A percentile compares a stretch with the other conserved stretches of the same genome.
These are phyloP conservation scores for Termitomyces sp. DNA, from an alignment of 768 basidiomycete genomes.

Conservation along the genomic window DNA sequence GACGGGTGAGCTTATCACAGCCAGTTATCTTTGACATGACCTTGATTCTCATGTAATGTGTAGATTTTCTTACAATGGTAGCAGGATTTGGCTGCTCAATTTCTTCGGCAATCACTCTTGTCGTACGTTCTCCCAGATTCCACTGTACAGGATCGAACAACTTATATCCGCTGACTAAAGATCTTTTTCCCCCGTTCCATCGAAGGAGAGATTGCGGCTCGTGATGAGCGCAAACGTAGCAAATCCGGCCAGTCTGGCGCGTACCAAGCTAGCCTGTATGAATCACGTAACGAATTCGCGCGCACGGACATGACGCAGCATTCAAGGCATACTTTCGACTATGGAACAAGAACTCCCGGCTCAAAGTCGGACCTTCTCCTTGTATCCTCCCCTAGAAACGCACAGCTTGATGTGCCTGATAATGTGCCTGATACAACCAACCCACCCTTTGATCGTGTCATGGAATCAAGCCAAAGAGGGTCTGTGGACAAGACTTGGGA, in stretches of 20 bases:
- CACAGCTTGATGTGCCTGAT: conserved; percentile 13
- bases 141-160: background rate
- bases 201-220: conserved; percentile 56
- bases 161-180: conserved; percentile 28
- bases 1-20: conserved; percentile 35
- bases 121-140: conserved; percentile 38
- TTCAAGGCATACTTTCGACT: conserved; percentile 6
- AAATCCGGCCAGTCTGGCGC: conserved; percentile 24
- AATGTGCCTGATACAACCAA: conserved; percentile 18
- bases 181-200: conserved; percentile 85
- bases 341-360: conserved; percentile 7
- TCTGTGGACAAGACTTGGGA: conserved; percentile 20
- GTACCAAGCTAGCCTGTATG: conserved; percentile 17
- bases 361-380: conserved; percentile 29
- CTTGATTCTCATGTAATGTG: conserved; percentile 3
- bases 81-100: conserved; percentile 58
- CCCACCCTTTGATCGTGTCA: background rate
- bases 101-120: conserved; percentile 72
- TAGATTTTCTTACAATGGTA: conserved; percentile 59
- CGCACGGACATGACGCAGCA: conserved; percentile 17
- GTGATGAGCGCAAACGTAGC: conserved; percentile 41
- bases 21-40: background rate
- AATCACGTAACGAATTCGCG: conserved; percentile 17
- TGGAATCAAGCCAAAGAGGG: conserved; percentile 9
- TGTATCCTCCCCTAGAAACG: conserved; percentile 28